These are phyloP conservation scores for Wickerhamiella domercqiae DNA, from an alignment of 805 yeast genomes.

Conservation along the genomic window DNA sequence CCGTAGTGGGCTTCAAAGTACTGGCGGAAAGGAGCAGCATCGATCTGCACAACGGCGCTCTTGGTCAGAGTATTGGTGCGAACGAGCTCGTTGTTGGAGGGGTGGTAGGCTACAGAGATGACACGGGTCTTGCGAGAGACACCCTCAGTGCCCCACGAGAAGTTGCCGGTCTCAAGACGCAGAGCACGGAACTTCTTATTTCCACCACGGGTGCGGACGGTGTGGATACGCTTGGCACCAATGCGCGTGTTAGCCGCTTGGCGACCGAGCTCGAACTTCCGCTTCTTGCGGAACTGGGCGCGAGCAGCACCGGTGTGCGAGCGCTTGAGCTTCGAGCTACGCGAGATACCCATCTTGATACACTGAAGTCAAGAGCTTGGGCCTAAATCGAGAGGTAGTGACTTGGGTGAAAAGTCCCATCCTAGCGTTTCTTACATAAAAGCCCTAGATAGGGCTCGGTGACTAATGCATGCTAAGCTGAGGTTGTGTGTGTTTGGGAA, in stretches of 20 bases:
- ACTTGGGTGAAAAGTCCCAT: too few relatives aligned
- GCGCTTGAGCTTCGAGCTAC: slow-evolving; percentile 99
- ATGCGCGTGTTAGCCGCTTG: slow-evolving; percentile 99
- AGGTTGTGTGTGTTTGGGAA: too few relatives aligned
- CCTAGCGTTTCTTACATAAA: too few relatives aligned
- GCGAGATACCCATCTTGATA: slow-evolving; percentile 90
- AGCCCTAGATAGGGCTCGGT: too few relatives aligned
- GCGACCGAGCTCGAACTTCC: slow-evolving; percentile 99
- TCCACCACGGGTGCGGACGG: slow-evolving; percentile 99
- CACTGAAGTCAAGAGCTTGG: slow-evolving; percentile 2
- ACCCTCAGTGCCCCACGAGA: slow-evolving; percentile 99
- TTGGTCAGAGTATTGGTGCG: slow-evolving; percentile 99
- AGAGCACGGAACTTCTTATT: slow-evolving; percentile 99
- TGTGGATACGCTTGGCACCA: slow-evolving; percentile 96
- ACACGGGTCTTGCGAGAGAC: slow-evolving; percentile 97
- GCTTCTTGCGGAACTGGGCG: slow-evolving; percentile 99
- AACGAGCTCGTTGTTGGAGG: slow-evolving; percentile 98
- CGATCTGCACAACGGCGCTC: slow-evolving; percentile 97
- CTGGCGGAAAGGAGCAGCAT: slow-evolving; percentile 99
- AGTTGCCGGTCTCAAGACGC: slow-evolving; percentile 84
- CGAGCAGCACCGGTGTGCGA: slow-evolving; percentile 99
- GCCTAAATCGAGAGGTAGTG: background rate
- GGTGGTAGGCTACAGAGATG: slow-evolving; percentile 95
- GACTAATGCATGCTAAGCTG: too few relatives aligned
- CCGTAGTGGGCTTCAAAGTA: slow-evolving; percentile 99